Percentiles rank a stretch among this genome's conserved stretches.
Evolutionary conservation across 176 grass and related monocot species (phyloP).

Genomic region (Oryza coarctata): DNA sequence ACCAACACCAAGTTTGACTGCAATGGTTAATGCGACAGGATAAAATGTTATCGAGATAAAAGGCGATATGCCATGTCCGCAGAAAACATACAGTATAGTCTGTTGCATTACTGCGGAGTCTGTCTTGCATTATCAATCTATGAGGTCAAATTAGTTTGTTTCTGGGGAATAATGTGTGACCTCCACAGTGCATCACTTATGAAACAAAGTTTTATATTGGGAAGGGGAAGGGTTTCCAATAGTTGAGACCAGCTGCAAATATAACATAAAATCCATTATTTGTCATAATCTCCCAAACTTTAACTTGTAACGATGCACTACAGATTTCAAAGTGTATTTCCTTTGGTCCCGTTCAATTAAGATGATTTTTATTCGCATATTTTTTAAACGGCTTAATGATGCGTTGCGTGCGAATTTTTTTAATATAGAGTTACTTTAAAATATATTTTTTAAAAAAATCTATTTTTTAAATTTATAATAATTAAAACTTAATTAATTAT

Average conservation of each 20-base stretch:
- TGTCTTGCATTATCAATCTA: not conserved
- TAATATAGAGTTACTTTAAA: too few species aligned
- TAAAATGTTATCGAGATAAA: slow-evolving; percentile 15
- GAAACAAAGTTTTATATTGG: slow-evolving; percentile 39
- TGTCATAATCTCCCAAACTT: not conserved
- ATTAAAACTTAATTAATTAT: too few species aligned
- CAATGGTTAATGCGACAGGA: slow-evolving; percentile 18
- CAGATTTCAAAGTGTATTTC: too few species aligned
- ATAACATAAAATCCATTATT: slow-evolving; percentile 43
- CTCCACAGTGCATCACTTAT: not conserved
- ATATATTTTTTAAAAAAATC: too few species aligned
- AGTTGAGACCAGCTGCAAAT: slow-evolving; percentile 89
- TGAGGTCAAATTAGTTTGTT: slow-evolving; percentile 10
- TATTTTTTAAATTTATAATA: too few species aligned
- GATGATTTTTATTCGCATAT: too few species aligned
- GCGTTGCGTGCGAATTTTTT: too few species aligned
- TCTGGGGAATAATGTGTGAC: not conserved
- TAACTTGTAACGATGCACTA: not conserved
- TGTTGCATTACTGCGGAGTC: not conserved
- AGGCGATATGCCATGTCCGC: not conserved
- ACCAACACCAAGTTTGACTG: slow-evolving; percentile 93
- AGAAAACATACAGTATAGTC: not conserved
- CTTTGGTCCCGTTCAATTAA: too few species aligned
- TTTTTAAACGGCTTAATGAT: too few species aligned
- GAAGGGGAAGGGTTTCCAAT: slow-evolving; percentile 96